A percentile compares a stretch with the other conserved stretches of the same genome.
Evolutionary conservation across 257 asterid species (phyloP).

Genomic region (Jacaranda mimosifolia): DNA sequence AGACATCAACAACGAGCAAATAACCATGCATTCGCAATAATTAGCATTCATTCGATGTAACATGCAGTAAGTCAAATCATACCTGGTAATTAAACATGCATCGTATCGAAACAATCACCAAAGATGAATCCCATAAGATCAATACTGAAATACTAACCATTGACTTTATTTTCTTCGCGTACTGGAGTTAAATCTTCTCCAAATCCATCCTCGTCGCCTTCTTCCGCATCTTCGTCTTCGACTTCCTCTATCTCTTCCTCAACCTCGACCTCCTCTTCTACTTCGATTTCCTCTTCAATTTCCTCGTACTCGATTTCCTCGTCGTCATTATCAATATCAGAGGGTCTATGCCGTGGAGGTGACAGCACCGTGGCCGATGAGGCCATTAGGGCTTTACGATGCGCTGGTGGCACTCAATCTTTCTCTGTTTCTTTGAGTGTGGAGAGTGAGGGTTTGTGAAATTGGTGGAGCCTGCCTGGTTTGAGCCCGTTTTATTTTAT

Average conservation of each 20-base stretch:
- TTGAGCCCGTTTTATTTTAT: neutral
- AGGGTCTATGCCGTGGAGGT: constrained; percentile 34
- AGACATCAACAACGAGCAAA: neutral
- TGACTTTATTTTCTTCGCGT: constrained; percentile 40
- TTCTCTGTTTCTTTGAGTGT: too few species aligned
- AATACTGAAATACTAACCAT: constrained; percentile 49
- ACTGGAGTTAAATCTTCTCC: constrained; percentile 46
- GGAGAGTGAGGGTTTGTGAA: constrained; percentile 13
- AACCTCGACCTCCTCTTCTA: constrained; percentile 58
- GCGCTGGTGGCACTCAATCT: neutral
- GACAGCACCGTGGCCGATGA: constrained; percentile 42
- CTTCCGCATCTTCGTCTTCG: constrained; percentile 35
- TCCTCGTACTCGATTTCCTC: constrained; percentile 59
- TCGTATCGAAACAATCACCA: constrained; percentile 1
- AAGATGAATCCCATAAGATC: neutral
- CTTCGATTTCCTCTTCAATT: constrained; percentile 54
- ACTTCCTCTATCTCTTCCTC: constrained; percentile 49
- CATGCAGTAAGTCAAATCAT: constrained; percentile 3
- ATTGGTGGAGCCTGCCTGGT: neutral
- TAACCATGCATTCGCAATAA: constrained; percentile 34
- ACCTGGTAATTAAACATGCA: neutral
- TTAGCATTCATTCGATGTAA: constrained; percentile 11
- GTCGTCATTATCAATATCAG: constrained; percentile 39
- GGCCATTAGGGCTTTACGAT: constrained; percentile 41
- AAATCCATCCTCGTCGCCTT: constrained; percentile 36